Evolutionary conservation across 495 filamentous ascomycete genomes (phyloP), one percentile per base, ranked within the genome.

Genomic region (Podospora sp.): DNA sequence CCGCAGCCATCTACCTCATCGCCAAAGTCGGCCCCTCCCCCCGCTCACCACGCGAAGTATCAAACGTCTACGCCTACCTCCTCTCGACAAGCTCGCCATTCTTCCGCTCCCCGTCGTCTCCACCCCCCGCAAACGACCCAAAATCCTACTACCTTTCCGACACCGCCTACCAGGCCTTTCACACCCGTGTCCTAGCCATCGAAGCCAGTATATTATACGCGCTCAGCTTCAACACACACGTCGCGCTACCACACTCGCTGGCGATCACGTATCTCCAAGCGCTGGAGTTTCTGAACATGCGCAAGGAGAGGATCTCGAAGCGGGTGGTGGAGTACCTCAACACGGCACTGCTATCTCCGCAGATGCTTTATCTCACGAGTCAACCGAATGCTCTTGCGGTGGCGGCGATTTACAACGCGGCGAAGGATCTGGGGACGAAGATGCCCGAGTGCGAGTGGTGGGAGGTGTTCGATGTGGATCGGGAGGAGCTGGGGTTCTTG

Each of bases 381-480:
- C 96, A 98, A 75, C 94, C 95, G 24, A 85, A 89, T 63, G 85
- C 87, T 24, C 80, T 99, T 14, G 96, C 96, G 3, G 91, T 93
- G 6, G 92, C 94, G 16, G 91, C 94, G 3, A 89, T 96, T 20
- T 99, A 98, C 75, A 85, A 93, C 20, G 91, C 93, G 9, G 89
- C 92, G n/a, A 85, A 91, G 25, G 93, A 98, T 64, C 75, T 87
- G 2, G 88, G 83, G 0, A 85, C 90, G 29, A 92, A 91, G 75
- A 82, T 98, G 77, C 91, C 94, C 2, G 89, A 89, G 59, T 83
- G 80, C 25, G 89, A 92, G 60, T 99, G 95, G 95, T 99, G 95
- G 95, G 93, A 96, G 78, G 91, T 97, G 0, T 98, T 99, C 77
- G 95, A 99, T 80, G 91, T 93, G n/a, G 94, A 97, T 59, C 83